These are phyloP conservation scores for Rhodamnia argentea DNA, from an alignment of 345 rosid genomes.

Conservation along the genomic window DNA sequence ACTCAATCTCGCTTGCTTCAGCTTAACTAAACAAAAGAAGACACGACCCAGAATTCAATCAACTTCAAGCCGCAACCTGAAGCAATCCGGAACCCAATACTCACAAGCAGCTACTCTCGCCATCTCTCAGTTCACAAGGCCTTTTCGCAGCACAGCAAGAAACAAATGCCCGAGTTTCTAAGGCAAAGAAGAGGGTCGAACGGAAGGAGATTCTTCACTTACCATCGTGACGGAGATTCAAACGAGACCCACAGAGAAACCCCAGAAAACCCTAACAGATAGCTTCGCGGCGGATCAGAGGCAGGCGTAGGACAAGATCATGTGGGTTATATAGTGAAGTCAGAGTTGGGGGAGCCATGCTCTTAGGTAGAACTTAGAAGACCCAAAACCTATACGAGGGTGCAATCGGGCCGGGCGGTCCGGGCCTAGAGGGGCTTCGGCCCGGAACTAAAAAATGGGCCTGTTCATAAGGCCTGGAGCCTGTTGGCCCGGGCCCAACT, in stretches of 20 bases:
- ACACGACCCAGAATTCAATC: neutral
- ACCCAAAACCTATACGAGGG: neutral
- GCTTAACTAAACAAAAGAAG: neutral
- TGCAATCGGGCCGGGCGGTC: neutral
- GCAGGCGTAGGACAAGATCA: neutral
- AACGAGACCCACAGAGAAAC: neutral
- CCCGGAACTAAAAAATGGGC: neutral
- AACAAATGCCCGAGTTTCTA: rapidly evolving
- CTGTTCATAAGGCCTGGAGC: rapidly evolving
- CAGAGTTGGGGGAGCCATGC: neutral
- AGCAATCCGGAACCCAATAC: neutral
- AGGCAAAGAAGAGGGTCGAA: neutral
- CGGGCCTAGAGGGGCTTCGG: neutral
- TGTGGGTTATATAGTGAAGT: neutral
- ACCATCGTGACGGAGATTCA: neutral
- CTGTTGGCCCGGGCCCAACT: neutral
- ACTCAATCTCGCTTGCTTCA: rapidly evolving
- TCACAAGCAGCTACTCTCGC: neutral
- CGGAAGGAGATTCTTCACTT: neutral
- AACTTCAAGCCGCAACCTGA: neutral
- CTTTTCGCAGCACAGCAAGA: neutral
- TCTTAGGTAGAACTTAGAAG: rapidly evolving
- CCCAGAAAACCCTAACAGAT: neutral
- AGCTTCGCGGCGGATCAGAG: neutral
- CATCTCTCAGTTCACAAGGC: neutral